Evolutionary conservation across 202 grass and related monocot genomes (phyloP).

Genomic region (Schoenoplectus triqueter): DNA sequence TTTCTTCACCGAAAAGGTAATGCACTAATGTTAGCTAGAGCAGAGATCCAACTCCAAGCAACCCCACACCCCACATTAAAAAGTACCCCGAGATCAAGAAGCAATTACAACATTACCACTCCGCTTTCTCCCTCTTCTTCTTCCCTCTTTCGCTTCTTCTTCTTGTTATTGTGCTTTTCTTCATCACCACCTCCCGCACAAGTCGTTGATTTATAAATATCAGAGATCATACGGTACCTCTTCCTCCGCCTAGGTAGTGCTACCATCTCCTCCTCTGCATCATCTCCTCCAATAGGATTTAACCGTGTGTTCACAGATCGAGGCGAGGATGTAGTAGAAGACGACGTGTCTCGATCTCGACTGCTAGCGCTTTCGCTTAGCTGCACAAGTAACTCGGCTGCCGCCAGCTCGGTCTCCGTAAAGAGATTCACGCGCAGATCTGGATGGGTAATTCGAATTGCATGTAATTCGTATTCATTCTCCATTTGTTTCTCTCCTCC

Average conservation of each 20-base stretch:
- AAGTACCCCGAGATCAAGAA: not conserved
- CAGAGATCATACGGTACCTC: slow-evolving; percentile 47
- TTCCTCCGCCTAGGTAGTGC: slow-evolving; percentile 46
- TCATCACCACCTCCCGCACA: slow-evolving; percentile 30
- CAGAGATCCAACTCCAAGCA: not conserved
- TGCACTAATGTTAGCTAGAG: not conserved
- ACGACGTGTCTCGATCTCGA: slow-evolving; percentile 26
- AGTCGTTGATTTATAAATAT: slow-evolving; percentile 51
- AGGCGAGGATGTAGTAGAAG: slow-evolving; percentile 30
- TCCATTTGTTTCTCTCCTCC: slow-evolving; percentile 34
- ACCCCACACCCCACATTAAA: not conserved
- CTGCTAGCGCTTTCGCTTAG: slow-evolving; percentile 44
- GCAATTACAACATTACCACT: slow-evolving; percentile 49
- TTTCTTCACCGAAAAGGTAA: slow-evolving; percentile 37
- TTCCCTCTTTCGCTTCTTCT: not conserved
- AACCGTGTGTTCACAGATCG: slow-evolving; percentile 43
- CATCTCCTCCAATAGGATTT: not conserved
- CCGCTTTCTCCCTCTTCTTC: not conserved
- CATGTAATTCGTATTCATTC: slow-evolving; percentile 17
- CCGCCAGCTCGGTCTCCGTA: slow-evolving; percentile 61
- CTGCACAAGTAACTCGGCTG: slow-evolving; percentile 68
- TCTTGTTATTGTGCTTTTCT: slow-evolving; percentile 33
- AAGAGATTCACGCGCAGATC: slow-evolving; percentile 41
- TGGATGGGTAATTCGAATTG: not conserved
- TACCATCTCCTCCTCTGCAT: slow-evolving; percentile 12